Base-by-base conservation (phyloP, 108 stramenopile species). In the Schizochytrium sp. region DNA sequence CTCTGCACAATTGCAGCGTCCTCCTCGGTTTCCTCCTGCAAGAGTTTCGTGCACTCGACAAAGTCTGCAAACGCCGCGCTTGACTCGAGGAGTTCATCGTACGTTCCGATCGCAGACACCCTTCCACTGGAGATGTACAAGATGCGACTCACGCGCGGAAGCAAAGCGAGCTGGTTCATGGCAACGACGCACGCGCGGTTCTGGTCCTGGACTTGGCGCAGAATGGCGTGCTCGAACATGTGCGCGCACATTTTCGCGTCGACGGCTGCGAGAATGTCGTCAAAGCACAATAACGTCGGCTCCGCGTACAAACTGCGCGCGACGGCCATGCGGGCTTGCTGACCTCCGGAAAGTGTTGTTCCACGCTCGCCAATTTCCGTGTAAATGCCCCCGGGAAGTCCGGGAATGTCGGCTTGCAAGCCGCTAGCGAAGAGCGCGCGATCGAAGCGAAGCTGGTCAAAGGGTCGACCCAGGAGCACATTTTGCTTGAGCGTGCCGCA, bases 261-360 rank as follows among this genome's bases (percentile, higher is more conserved):
- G 12, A 97, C 96, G n/a, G 98, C 98, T 5, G 96, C 96, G 47
- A 99, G 90, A 0, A 97, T 96, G 91, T 99, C 98, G 89, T 99
- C 98, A 57, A 96, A 83, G 34, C 98, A 87, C 47, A 97, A 83
- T 28, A 97, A 16, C 51, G 23, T 57, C 28, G 88, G 72, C 1
- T 87, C 91, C 5, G 28, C 60, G 60, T 93, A 93, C 45, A 92
- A 57, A 3, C 92, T 92, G 8, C 91, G 88, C 8, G 91, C 91
- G 51, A 92, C 18, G 23, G 72, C 60, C 48, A 88, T 16, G 25
- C 91, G 88, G 57, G 63, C 71, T 44, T 90, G 76, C 58, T 92
- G 91, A 19, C 91, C 91, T 6, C 91, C 91, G 44, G 87, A 88
- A 3, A 92, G 58, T 4, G 87, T 92, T 14, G 87, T 47, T 0